Evolutionary conservation across 1,284 basidiomycete species (phyloP).

Genomic region (Melampsora americana): DNA sequence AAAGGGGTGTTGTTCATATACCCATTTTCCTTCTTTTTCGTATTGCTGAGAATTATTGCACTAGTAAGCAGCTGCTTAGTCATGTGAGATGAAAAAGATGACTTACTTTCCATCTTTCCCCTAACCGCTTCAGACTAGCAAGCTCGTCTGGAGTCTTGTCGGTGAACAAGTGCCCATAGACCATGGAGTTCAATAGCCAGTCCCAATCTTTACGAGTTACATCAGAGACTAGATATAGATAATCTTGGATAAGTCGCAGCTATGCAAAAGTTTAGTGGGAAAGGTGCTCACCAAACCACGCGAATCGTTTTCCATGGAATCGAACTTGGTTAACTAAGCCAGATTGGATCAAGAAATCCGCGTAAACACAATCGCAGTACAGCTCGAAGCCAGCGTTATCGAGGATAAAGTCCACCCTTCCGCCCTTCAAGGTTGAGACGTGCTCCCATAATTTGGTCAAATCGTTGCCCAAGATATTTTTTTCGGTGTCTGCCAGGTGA

Average conservation of each 20-base stretch:
- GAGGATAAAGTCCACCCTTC: slow-evolving; percentile 76
- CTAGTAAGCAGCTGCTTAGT: not conserved
- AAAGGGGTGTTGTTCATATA: slow-evolving; percentile 94
- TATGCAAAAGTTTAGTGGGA: not conserved
- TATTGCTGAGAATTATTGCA: slow-evolving; percentile 65
- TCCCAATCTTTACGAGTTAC: slow-evolving; percentile 95
- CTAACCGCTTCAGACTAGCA: slow-evolving; percentile 75
- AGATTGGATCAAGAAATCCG: slow-evolving; percentile 87
- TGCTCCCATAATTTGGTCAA: slow-evolving; percentile 76
- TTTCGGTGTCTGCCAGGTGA: slow-evolving; percentile 88
- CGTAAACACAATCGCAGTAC: slow-evolving; percentile 94
- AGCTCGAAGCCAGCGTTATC: slow-evolving; percentile 91
- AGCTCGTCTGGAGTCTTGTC: slow-evolving; percentile 74
- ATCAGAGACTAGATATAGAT: slow-evolving; percentile 64
- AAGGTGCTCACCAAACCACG: slow-evolving; percentile 16
- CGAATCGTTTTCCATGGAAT: slow-evolving; percentile 74
- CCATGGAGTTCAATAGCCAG: slow-evolving; percentile 77
- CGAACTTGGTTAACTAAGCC: slow-evolving; percentile 79
- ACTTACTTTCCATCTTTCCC: slow-evolving; percentile 79
- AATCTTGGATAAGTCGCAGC: slow-evolving; percentile 65
- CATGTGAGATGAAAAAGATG: not conserved
- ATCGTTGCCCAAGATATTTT: slow-evolving; percentile 88
- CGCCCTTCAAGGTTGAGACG: slow-evolving; percentile 68
- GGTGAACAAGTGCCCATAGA: slow-evolving; percentile 82
- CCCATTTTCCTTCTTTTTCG: slow-evolving; percentile 86